Percentiles rank a stretch among this genome's conserved stretches.
These are phyloP conservation scores for Linnemannia elongata DNA, from an alignment of 192 early-diverging fungal genomes.

Conservation along the genomic window DNA sequence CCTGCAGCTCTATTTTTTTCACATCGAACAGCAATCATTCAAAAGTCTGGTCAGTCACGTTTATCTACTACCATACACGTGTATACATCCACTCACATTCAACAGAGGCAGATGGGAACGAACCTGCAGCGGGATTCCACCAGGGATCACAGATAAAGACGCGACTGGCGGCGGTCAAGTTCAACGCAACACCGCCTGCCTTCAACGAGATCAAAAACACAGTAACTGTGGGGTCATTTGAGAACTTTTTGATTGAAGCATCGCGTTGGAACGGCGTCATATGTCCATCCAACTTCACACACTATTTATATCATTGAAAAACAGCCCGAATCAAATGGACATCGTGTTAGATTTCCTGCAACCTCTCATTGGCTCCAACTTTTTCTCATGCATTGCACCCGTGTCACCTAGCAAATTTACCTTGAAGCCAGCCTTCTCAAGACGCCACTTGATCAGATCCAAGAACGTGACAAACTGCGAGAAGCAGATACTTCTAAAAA, in stretches of 20 bases:
- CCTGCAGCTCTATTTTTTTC: constrained; percentile 78
- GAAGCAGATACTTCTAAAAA: constrained; percentile 50
- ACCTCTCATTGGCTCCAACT: not conserved
- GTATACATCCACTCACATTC: constrained; percentile 4
- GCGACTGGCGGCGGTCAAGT: constrained; percentile 90
- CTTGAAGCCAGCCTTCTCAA: constrained; percentile 88
- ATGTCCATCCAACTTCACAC: constrained; percentile 88
- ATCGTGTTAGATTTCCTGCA: not conserved
- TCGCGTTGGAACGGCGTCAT: constrained; percentile 87
- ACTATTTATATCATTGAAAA: constrained; percentile 15
- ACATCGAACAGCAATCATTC: not conserved
- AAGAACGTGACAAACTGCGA: constrained; percentile 90
- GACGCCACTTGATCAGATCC: constrained; percentile 91
- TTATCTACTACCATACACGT: not conserved
- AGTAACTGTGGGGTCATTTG: constrained; percentile 83
- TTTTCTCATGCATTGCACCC: not conserved
- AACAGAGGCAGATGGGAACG: not conserved
- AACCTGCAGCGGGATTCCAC: constrained; percentile 70
- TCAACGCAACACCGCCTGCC: constrained; percentile 93
- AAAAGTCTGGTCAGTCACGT: not conserved
- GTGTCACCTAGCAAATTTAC: constrained; percentile 17
- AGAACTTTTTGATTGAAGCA: constrained; percentile 77
- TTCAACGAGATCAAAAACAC: constrained; percentile 94
- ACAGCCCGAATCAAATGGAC: not conserved
- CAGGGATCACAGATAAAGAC: constrained; percentile 81